Conservation (phyloP, 768 basidiomycete species). For the Neoboletus magnificus region DNA sequence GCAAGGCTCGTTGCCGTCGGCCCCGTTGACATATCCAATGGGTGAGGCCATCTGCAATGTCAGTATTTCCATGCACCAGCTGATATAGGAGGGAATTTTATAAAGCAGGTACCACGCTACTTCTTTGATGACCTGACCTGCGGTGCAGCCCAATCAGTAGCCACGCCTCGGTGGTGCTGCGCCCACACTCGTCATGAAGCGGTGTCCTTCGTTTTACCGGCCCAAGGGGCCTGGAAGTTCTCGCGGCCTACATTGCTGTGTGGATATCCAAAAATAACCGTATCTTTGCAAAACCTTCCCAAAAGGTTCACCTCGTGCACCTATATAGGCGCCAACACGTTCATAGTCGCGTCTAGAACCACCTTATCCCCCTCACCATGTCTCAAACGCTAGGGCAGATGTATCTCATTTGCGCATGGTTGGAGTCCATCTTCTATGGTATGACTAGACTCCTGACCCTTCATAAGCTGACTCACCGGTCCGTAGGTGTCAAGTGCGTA, state of each 20-base stretch:
- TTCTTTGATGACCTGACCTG: neutral
- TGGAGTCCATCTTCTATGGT: conserved; percentile 21
- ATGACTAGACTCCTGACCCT: neutral
- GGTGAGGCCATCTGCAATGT: neutral
- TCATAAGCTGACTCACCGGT: neutral
- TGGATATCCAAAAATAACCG: neutral
- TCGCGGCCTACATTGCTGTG: neutral
- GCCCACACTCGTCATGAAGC: neutral
- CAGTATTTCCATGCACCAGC: neutral
- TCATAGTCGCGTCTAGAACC: neutral
- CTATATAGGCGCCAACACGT: neutral
- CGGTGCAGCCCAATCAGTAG: neutral
- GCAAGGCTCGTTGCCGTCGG: neutral
- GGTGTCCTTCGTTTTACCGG: neutral
- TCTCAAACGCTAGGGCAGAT: conserved; percentile 14
- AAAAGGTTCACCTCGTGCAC: neutral
- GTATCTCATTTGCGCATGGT: conserved; percentile 14
- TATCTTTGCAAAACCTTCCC: neutral
- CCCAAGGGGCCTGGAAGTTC: neutral
- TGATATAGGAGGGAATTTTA: neutral
- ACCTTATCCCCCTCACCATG: conserved; percentile 1
- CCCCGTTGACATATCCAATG: neutral
- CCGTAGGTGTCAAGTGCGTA: conserved; percentile 12
- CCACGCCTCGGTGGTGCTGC: neutral
- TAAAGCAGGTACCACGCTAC: neutral